Evolutionary conservation across 768 basidiomycete species (phyloP), one percentile per base, ranked within the genome.

Genomic region (Amyloporia xantha): DNA sequence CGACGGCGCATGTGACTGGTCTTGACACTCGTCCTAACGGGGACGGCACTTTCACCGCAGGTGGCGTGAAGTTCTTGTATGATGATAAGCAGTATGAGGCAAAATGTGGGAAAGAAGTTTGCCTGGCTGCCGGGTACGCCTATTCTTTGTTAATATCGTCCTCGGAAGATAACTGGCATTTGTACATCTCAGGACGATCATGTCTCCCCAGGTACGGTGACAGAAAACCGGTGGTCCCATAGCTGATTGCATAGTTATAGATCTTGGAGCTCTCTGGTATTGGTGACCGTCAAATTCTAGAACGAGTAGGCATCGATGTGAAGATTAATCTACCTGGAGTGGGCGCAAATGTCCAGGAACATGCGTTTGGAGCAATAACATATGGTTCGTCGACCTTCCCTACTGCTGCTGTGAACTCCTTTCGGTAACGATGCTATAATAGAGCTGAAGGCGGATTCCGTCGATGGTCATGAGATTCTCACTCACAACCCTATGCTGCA

Each of bases 311-410:
- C 10, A 74, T 91, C 26, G 55, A 65, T 5, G 68, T 71, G 50
- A 43, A 78, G 23, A 71, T 85, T 12, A 78, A 86, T 47, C 74
- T 90, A 12, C 84, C 86, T 1, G 83, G 82, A 15, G 88, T 93
- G 0, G 88, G 89, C 10, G 82, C 84, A 59, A 77, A 87, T 53
- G 44, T 55, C 1, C 59, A 60, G 35, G 59, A 60, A 10, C 59
- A 57, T 30, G 12, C 54, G n/a, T 49, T 48, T 21, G 46, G 30
- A 4, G 46, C 37, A 2, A 3, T 51, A 2, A 39, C 28, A 13
- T 54, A 44, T 24, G 45, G 53, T 54, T 25, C 17, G 45, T 9
- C 15, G 1, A 5, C n/a, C 17, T 27, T 25, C 4, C 12, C 19
- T 19, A 17, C 11, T 4, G 13, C 35, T 46, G 10, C 11, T 17